Evolutionary conservation across 176 grass and related monocot genomes (phyloP), one percentile per base, ranked within the genome.

Genomic region (Aegilops bicornis): DNA sequence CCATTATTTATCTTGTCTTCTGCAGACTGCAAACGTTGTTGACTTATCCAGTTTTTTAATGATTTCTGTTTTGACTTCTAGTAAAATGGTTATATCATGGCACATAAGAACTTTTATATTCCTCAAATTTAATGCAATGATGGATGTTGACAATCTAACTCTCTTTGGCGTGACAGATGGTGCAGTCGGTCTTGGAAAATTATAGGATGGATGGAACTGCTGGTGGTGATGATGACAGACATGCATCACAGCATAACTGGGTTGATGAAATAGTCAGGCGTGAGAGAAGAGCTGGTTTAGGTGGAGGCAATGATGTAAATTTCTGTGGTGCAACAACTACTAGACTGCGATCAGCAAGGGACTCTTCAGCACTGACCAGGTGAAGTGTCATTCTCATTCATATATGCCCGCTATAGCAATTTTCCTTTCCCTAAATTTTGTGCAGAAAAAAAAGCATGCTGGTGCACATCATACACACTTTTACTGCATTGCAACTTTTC

Each of bases 181-280:
- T 99, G 72, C 87, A 91, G 71, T 93, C 87, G 10, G 86, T 96
- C 40, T 89, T 99, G 92, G 93, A 93, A 85, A 94, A 94, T 73
- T 94, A 99, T 75, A 93, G 82, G 75, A 54, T 25, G 60, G 82
- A 90, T 36, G 92, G 91, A 67, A 29, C 78, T 81, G 64, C 30
- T 79, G 86, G 83, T 78, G 89, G 48, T 20, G 85, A 86, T 63
- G 88, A 83, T 87, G 92, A 87, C 30, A 96, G 88, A 89, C 78
- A 78, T 79, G 88, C 87, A 45, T 66, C 90, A 0, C 94, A 93
- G 25, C 97, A 99, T 91, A 99, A 99, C 17, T 99, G 97, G 97
- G 97, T 99, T 92, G 89, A 96, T 91, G 97, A 99, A 92, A 93
- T 99, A 91, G 89, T 92, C 73, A 92, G 97, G 60, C 80, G 83